Percentiles rank a stretch among this genome's conserved stretches.
These are phyloP conservation scores for Alternaria consortialis DNA, from an alignment of 2,329 filamentous ascomycete species.

Conservation along the genomic window DNA sequence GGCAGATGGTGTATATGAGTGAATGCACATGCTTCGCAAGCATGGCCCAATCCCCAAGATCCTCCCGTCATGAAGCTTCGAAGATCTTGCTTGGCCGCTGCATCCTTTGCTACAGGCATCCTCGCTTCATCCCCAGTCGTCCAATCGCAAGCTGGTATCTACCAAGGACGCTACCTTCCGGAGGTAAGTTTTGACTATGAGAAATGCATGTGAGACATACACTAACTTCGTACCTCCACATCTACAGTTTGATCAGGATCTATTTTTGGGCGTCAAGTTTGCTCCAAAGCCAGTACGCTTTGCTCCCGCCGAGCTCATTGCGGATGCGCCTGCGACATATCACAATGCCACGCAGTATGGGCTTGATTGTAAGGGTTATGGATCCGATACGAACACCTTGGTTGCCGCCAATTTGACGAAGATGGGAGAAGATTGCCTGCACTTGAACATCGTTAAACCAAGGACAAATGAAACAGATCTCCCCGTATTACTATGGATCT, in stretches of 20 bases:
- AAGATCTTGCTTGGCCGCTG: background rate
- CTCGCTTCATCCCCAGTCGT: constrained; percentile 20
- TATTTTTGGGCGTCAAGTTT: constrained; percentile 45
- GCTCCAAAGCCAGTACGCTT: constrained; percentile 41
- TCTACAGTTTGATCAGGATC: constrained; percentile 35
- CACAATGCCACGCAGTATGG: constrained; percentile 38
- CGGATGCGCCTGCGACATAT: constrained; percentile 19
- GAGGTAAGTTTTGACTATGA: background rate
- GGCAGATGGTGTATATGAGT: constrained; percentile 1
- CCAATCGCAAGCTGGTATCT: constrained; percentile 37
- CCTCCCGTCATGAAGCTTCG: constrained; percentile 10
- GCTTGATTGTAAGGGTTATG: constrained; percentile 40
- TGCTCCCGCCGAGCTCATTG: constrained; percentile 27
- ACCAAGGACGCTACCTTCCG: constrained; percentile 38
- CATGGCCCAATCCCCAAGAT: background rate
- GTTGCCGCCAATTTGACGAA: constrained; percentile 34
- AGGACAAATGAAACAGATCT: constrained; percentile 27
- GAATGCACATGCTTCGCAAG: background rate
- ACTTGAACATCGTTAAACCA: constrained; percentile 49
- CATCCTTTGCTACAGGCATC: background rate
- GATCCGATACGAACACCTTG: constrained; percentile 34
- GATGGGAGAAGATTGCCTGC: constrained; percentile 56
- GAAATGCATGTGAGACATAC: no score
- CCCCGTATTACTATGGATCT: constrained; percentile 46
- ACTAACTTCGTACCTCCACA: no score